Evolutionary conservation across 129 eudicot genomes (phyloP), one percentile per base, ranked within the genome.

Genomic region (Cynara cardunculus): DNA sequence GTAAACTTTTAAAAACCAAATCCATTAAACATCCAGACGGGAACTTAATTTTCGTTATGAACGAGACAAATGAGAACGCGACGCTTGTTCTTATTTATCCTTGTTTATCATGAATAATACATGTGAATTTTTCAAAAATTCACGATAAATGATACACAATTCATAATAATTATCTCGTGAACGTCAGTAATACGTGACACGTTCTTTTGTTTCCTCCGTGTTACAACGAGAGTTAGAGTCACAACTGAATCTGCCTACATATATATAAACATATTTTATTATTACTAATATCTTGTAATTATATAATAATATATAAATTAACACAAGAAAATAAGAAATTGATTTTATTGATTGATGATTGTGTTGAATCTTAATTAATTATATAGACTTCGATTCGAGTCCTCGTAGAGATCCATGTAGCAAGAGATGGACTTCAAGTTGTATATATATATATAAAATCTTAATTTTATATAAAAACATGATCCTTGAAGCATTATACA

Each of bases 321-420:
- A 56, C 53, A 41, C n/a, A 56, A 46, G 4, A 49, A 49, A 49
- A 16, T 49, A 49, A 56, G 24, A 56, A 18, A 56, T 56, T 18
- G n/a, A 56, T 56, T 31, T 9, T 32, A 34, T 71, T 71, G 27
- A 34, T 64, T 21, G n/a, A 76, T 31, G 34, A 77, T 77, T 32
- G 73, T 77, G 39, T 65, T 64, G 81, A 77, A 37, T 77, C 72
- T 66, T 77, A n/a, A n/a, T n/a, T n/a, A n/a, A n/a, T n/a, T n/a
- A 64, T 65, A 39, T 34, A 77, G 35, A 39, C 62, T 73, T 59
- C 41, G n/a, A 56, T 11, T 56, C 71, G 71, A 31, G 35, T 4
- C 4, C 35, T 31, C 35, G 0, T 56, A 25, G 32, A 31, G 80
- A 76, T 76, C 59, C 72, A 76, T 62, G 71, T 31, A 59, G 80